These are phyloP conservation scores for Centella asiatica DNA, from an alignment of 129 eudicot species.

Conservation along the genomic window DNA sequence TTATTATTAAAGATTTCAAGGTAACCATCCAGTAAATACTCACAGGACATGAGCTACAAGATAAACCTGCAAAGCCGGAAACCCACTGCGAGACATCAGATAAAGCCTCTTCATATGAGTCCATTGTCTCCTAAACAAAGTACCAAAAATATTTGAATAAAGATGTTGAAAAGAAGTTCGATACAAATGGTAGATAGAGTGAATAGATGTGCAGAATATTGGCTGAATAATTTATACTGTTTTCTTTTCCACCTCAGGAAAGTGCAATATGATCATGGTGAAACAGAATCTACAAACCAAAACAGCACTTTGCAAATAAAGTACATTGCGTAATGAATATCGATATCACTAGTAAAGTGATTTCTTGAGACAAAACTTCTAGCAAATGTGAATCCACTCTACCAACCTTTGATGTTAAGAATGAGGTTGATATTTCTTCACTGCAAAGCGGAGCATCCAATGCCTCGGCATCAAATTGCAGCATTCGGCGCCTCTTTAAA, in stretches of 20 bases:
- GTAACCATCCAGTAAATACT: neutral
- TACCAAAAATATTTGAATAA: neutral
- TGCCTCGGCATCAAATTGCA: conserved; percentile 59
- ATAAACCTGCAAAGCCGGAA: conserved; percentile 66
- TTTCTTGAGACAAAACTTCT: neutral
- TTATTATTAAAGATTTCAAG: neutral
- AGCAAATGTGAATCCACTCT: neutral
- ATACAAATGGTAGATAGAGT: neutral
- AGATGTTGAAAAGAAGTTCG: conserved; percentile 1
- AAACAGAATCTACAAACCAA: neutral
- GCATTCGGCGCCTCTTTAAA: conserved; percentile 73
- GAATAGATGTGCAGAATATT: neutral
- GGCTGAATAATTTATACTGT: neutral
- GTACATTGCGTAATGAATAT: neutral
- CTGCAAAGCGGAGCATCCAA: conserved; percentile 34
- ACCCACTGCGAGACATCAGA: conserved; percentile 78
- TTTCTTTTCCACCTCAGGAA: neutral
- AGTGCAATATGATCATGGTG: neutral
- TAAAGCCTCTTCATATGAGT: conserved; percentile 47
- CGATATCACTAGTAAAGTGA: neutral
- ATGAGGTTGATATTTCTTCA: conserved; percentile 40
- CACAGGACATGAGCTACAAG: neutral
- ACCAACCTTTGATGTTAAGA: conserved; percentile 70
- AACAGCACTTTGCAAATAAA: neutral
- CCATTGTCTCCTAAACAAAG: conserved; percentile 47